Percentiles rank a stretch among this genome's conserved stretches.
Conservation (phyloP, 164 flowering plant species). For the Houttuynia cordata region DNA sequence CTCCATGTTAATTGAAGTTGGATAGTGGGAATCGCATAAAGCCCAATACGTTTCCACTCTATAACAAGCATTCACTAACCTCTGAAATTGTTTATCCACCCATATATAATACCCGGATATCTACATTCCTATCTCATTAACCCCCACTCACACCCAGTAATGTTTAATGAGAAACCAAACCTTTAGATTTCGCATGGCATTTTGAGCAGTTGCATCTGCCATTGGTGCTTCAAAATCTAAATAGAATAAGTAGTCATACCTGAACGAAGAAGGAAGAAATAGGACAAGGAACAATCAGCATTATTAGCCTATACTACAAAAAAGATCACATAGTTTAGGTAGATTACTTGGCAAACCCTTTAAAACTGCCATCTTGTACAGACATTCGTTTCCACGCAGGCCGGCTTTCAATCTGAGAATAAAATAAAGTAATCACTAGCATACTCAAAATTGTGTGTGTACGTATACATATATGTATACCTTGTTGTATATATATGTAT, state of each 20-base stretch:
- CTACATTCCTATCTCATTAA: too few species aligned
- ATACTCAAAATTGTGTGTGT: background rate
- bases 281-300: background rate
- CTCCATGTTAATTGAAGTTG: too few species aligned
- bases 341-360: constrained; percentile 21
- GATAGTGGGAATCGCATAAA: too few species aligned
- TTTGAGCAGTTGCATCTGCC: constrained; percentile 68
- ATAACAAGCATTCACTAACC: too few species aligned
- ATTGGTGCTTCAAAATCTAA: constrained; percentile 94
- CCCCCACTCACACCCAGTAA: too few species aligned
- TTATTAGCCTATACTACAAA: background rate
- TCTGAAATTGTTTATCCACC: too few species aligned
- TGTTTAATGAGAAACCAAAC: constrained; percentile 12
- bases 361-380: constrained; percentile 24
- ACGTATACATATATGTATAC: too few species aligned
- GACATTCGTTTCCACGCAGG: constrained; percentile 52
- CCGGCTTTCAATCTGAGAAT: constrained; percentile 78
- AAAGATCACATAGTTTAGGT: background rate
- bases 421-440: background rate
- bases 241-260: constrained; percentile 77
- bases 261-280: constrained; percentile 22
- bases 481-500: too few species aligned
- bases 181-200: constrained; percentile 68
- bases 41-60: too few species aligned
- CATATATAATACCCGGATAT: too few species aligned